Evolutionary conservation across 1,284 basidiomycete genomes (phyloP).

Genomic region (Melampsora larici-populina): DNA sequence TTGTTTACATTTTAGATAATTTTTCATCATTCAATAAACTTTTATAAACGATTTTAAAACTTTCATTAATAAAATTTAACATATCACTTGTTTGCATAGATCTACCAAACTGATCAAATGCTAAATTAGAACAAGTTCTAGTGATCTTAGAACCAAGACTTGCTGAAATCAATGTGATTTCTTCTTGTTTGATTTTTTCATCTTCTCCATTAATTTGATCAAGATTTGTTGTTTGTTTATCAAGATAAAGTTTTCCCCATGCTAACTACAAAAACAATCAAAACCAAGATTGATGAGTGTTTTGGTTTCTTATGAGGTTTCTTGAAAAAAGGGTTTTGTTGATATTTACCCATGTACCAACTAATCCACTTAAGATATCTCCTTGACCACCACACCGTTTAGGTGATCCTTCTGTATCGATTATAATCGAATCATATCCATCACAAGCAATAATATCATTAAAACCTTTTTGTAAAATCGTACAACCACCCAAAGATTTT

Average conservation of each 20-base stretch:
- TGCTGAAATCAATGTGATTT: conserved; percentile 75
- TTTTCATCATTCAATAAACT: not conserved
- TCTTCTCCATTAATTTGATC: not conserved
- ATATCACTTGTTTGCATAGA: conserved; percentile 87
- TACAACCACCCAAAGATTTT: conserved; percentile 73
- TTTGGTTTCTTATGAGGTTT: not conserved
- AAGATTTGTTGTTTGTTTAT: not conserved
- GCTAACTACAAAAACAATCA: conserved; percentile 9
- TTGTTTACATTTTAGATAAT: no score
- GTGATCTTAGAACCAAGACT: conserved; percentile 85
- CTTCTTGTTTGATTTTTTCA: conserved; percentile 55
- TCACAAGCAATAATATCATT: conserved; percentile 51
- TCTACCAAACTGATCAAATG: conserved; percentile 71
- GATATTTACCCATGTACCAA: conserved; percentile 62
- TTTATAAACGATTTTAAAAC: conserved; percentile 51
- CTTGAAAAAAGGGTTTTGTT: not conserved
- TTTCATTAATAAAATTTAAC: conserved; percentile 54
- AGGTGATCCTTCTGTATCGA: conserved; percentile 72
- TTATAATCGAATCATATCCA: conserved; percentile 57
- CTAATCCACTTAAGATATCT: conserved; percentile 81
- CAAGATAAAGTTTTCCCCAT: conserved; percentile 24
- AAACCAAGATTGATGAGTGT: not conserved
- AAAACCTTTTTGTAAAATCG: conserved; percentile 85
- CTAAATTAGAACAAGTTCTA: conserved; percentile 70
- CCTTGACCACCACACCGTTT: conserved; percentile 89